Base-by-base conservation (phyloP, 805 yeast genomes). In the Grigorovia humatica region DNA sequence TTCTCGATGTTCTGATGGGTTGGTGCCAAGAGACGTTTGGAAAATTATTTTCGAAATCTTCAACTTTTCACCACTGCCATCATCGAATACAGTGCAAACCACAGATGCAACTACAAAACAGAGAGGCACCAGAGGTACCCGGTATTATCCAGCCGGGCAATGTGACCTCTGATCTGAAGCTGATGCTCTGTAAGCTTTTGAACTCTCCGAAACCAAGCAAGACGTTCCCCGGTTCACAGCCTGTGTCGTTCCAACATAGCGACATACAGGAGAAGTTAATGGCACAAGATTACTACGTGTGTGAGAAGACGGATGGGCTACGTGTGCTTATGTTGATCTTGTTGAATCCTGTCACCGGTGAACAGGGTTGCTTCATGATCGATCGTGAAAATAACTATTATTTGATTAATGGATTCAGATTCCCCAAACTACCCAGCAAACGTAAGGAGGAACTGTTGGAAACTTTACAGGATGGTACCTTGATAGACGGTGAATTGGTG, bases 231-330 rank as follows among this genome's bases (percentile, higher is more conserved):
- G 97, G 99, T 0, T 83, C 96, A 1, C 99, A 95, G 68, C 99
- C 99, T 0, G 87, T 91, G 2, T 87, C 96, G 27, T 90, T 93
- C 64, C 82, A 86, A 44, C 74, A 88, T 51, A 71, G 75, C 38
- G 96, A 91, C 68, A 72, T 93, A 23, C 65, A 65, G 3, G 79
- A 80, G 47, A 79, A 81, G 38, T 70, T 93, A 47, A 64, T 76
- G 63, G 69, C 75, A 2, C 81, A 82, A 53, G 98, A 95, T 61
- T 93, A 90, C 64, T 83, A 82, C 58, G 99, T 93, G 0, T 95
- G 99, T 70, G 99, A 93, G 62, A 93, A 93, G 65, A 80, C 93
- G 0, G 99, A 93, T 68, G 99, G 99, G 0, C 71, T 91, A 48
- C 74, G 99, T 50, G 88, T 95, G 53, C 71, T 93, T 50, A 73